A percentile compares a stretch with the other conserved stretches of the same genome.
These are phyloP conservation scores for Kalmanozyma brasiliensis DNA, from an alignment of 1,284 basidiomycete genomes.

Conservation along the genomic window DNA sequence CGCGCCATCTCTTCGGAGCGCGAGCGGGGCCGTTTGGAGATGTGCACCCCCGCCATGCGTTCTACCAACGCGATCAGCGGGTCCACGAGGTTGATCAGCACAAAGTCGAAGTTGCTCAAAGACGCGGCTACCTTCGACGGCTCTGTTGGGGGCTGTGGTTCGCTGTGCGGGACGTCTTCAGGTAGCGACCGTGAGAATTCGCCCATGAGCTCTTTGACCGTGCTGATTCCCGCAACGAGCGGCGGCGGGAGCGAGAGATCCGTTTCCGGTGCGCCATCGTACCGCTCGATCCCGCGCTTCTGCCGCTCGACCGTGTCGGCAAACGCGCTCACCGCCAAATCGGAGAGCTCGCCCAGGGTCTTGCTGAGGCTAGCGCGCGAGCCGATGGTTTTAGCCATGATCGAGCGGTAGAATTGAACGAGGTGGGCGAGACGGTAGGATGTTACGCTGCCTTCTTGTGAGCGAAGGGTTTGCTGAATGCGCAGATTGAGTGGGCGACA, in stretches of 20 bases:
- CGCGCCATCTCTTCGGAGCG: conserved; percentile 14
- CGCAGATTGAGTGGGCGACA: conserved; percentile 79
- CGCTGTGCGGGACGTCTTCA: conserved; percentile 11
- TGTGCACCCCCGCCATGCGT: conserved; percentile 27
- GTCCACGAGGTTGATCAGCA: conserved; percentile 49
- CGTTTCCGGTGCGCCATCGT: conserved; percentile 29
- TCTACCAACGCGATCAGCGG: conserved; percentile 42
- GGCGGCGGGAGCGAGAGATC: conserved; percentile 46
- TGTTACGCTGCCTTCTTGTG: conserved; percentile 90
- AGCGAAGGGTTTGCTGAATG: conserved; percentile 88
- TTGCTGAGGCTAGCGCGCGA: conserved; percentile 79
- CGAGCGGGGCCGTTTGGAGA: conserved; percentile 13
- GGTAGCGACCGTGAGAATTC: conserved; percentile 46
- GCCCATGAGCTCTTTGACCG: conserved; percentile 56
- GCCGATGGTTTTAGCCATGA: conserved; percentile 91
- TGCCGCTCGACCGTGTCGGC: conserved; percentile 53
- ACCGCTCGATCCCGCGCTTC: conserved; percentile 41
- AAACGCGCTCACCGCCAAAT: conserved; percentile 47
- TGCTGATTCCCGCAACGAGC: conserved; percentile 31
- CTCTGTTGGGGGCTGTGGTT: not conserved
- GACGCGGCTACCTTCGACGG: not conserved
- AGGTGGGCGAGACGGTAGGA: conserved; percentile 91
- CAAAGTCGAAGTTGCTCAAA: conserved; percentile 38
- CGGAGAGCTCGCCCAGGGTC: conserved; percentile 77
- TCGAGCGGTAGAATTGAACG: conserved; percentile 91